Base-by-base conservation (phyloP, 768 basidiomycete species). In the Rhodotorula taiwanensis region DNA sequence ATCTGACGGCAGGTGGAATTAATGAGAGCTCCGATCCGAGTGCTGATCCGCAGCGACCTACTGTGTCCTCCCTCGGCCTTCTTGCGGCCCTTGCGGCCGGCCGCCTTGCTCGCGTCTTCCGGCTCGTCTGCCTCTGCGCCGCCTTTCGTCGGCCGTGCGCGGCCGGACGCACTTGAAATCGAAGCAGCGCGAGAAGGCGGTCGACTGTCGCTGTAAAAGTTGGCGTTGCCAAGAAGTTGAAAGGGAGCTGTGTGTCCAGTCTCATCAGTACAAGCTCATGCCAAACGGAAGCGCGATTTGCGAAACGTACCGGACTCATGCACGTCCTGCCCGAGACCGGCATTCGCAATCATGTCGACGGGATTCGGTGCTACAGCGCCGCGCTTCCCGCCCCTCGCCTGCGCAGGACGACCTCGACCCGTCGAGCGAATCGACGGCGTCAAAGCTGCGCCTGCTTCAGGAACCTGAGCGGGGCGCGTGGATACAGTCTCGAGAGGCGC, bases 301-400 rank as follows among this genome's bases (percentile, higher is more conserved):
- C 20, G 8, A 30, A 3, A 30, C 67, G 39, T 25, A 64, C 67
- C 57, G 30, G 63, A 51, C 30, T 57, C 49, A 43, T 64, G 54
- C 4, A 58, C 52, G 11, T 33, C 39, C n/a, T 43, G 30, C 36
- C 36, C 28, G 9, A 64, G 30, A 4, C 67, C 67, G 0, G 67
- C 67, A 33, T 69, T 69, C 20, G 57, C 59, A 39, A 69, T 69
- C 20, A 65, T 36, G n/a, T 62, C 63, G 31, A 69, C 56, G 2
- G 67, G 53, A 18, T 52, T 59, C 42, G 18, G 13, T 4, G n/a
- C 36, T 3, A n/a, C n/a, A 7, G 21, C 28, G 36, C 6, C 5
- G n/a, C 51, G 10, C 25, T 18, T 4, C 13, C 39, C 2, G 52
- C 27, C 9, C 2, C 7, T 21, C 28, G 15, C n/a, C 15, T 27